phyloP scores from a whole-genome alignment of 441 rosid genomes.

The Erysimum cheiri region DNA sequence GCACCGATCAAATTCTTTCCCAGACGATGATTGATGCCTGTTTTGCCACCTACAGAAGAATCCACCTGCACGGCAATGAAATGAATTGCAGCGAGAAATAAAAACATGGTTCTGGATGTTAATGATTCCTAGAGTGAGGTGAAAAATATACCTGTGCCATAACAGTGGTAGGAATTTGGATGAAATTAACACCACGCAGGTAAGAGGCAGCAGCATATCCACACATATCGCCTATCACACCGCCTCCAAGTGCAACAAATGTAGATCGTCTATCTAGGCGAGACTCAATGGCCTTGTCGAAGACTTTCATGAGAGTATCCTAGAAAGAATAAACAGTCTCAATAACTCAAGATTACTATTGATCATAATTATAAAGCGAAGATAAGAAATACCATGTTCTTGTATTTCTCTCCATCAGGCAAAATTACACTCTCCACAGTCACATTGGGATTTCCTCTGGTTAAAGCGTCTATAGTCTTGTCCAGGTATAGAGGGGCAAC shows the following conservation, averaged over 20 bases:
- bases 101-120: not conserved
- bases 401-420: constrained; percentile 93
- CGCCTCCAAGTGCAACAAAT: constrained; percentile 98
- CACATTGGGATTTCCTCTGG: constrained; percentile 79
- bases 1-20: constrained; percentile 99
- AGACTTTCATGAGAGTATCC: constrained; percentile 91
- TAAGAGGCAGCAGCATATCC: constrained; percentile 95
- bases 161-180: constrained; percentile 97
- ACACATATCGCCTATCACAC: constrained; percentile 97
- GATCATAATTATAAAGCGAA: not conserved
- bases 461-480: constrained; percentile 78
- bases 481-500: constrained; percentile 81
- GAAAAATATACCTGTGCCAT: constrained; percentile 83
- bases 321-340: constrained; percentile 38
- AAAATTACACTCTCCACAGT: constrained; percentile 81
- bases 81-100: constrained; percentile 3
- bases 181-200: constrained; percentile 96
- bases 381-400: constrained; percentile 68
- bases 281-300: constrained; percentile 94
- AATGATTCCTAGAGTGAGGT: not conserved
- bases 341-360: not conserved
- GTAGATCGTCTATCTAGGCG: constrained; percentile 82
- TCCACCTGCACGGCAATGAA: constrained; percentile 66
- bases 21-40: constrained; percentile 88
- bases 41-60: constrained; percentile 98